phyloP scores from a whole-genome alignment of 768 basidiomycete species.

The Lactarius sp. region DNA sequence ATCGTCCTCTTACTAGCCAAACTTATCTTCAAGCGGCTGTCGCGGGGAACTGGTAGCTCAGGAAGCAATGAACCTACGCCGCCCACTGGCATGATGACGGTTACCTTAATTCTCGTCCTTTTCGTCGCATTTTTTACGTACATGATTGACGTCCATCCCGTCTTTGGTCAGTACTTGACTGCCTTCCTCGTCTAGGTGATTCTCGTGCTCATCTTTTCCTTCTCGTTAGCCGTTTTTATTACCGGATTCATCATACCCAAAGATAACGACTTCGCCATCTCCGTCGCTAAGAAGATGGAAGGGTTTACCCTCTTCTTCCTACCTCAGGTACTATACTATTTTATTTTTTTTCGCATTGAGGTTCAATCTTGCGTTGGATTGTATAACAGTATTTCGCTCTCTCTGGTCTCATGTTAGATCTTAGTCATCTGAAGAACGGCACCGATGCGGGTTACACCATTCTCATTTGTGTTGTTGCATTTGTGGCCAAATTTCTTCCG shows the following conservation, averaged over 20 bases:
- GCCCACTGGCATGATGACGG: constrained; percentile 73
- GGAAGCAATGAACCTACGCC: constrained; percentile 69
- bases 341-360: background rate
- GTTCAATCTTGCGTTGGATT: constrained; percentile 23
- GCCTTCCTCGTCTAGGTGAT: constrained; percentile 5
- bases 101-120: constrained; percentile 69
- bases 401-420: constrained; percentile 75
- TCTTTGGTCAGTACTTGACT: constrained; percentile 44
- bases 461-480: constrained; percentile 68
- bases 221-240: constrained; percentile 63
- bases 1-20: constrained; percentile 62
- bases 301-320: constrained; percentile 73
- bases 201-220: constrained; percentile 2
- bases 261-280: constrained; percentile 75
- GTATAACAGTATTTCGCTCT: constrained; percentile 63
- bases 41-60: constrained; percentile 60
- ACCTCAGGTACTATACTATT: constrained; percentile 70
- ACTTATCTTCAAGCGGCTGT: constrained; percentile 63
- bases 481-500: constrained; percentile 71
- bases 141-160: constrained; percentile 73
- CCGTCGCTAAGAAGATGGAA: constrained; percentile 79
- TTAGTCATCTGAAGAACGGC: constrained; percentile 70
- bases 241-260: constrained; percentile 83
- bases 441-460: constrained; percentile 79
- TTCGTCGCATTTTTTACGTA: constrained; percentile 79